Evolutionary conservation across 768 basidiomycete species (phyloP).

Genomic region (Dentipellis fragilis): DNA sequence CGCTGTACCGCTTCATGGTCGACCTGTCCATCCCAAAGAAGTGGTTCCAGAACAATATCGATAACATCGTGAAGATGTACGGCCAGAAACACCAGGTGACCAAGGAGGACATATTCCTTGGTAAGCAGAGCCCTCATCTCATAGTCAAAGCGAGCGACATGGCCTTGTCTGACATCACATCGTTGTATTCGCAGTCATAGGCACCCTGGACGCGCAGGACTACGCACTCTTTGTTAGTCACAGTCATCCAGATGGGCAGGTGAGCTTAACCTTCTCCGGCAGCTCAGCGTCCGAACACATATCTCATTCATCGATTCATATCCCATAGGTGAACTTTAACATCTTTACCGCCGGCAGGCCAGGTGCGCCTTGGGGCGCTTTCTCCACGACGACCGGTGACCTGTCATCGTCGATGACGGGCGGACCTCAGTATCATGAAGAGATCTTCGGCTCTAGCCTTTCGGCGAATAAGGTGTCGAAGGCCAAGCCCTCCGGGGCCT

Average conservation of each 20-base stretch:
- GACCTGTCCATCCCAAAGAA: conserved; percentile 50
- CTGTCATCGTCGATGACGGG: conserved; percentile 24
- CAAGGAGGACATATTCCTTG: conserved; percentile 26
- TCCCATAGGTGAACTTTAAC: conserved; percentile 54
- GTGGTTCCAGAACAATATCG: conserved; percentile 68
- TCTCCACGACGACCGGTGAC: conserved; percentile 35
- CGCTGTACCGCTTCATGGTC: conserved; percentile 58
- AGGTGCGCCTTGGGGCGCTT: conserved; percentile 67
- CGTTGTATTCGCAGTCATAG: conserved; percentile 37
- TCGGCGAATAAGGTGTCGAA: conserved; percentile 45
- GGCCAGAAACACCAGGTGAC: conserved; percentile 25
- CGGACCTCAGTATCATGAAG: conserved; percentile 42
- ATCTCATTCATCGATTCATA: no score
- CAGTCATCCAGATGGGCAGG: conserved; percentile 51
- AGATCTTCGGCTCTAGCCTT: conserved; percentile 15
- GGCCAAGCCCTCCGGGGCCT: conserved; percentile 17
- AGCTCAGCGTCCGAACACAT: no score
- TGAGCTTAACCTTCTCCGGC: conserved; percentile 11
- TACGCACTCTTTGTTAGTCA: conserved; percentile 74
- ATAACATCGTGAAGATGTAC: conserved; percentile 50
- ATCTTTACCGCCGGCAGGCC: conserved; percentile 40
- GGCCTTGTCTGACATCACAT: conserved; percentile 3
- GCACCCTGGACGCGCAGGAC: conserved; percentile 58
- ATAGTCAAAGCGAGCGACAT: no score
- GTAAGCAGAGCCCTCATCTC: conserved; percentile 17